Evolutionary conservation across 495 filamentous ascomycete genomes (phyloP), one percentile per base, ranked within the genome.

Genomic region (Sabuloglossum arenarium): DNA sequence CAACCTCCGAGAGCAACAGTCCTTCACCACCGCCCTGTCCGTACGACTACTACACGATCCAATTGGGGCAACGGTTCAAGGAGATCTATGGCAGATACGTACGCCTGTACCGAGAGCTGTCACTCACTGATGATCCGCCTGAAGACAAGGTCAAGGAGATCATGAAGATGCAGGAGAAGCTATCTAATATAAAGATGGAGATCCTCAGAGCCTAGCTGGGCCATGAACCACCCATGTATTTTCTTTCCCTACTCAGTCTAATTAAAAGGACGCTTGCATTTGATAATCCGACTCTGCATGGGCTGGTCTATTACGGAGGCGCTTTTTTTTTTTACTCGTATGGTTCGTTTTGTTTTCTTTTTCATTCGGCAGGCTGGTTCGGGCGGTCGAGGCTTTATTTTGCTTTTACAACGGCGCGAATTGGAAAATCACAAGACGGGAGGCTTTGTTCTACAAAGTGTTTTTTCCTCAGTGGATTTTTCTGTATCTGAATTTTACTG

Each of bases 151-250:
- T 85, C 55, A 70, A 74, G 3, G 65, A 74, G 46, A 60, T 87
- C 58, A 65, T 77, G 46, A 73, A 73, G 42, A 80, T 84, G 78
- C 81, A 80, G 61, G 63, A 70, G 12, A 70, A 73, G 16, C 69
- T 88, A 32, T 67, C 73, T 46, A 60, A 57, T 14, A 78, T 85
- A 75, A 88, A 88, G 69, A 68, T 68, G 53, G 75, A 85, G 47
- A 86, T 88, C 19, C 3, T 23, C 12, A 51, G 24, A n/a, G 25
- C 45, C 45, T 49, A 49, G 19, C 25, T 24, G 4, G 45, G 19
- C 25, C 19, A 49, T n/a, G n/a, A 49, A 49, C 25, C 14, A 46
- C 21, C 42, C 14, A 46, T 46, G 14, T 23, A n/a, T 14, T 25
- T 49, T 24, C 45, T 14, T 16, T 49, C 12, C 23, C 11, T 9